A percentile compares a stretch with the other conserved stretches of the same genome.
Conservation (phyloP, 2,329 filamentous ascomycete genomes). For the Diaporthe citri region DNA sequence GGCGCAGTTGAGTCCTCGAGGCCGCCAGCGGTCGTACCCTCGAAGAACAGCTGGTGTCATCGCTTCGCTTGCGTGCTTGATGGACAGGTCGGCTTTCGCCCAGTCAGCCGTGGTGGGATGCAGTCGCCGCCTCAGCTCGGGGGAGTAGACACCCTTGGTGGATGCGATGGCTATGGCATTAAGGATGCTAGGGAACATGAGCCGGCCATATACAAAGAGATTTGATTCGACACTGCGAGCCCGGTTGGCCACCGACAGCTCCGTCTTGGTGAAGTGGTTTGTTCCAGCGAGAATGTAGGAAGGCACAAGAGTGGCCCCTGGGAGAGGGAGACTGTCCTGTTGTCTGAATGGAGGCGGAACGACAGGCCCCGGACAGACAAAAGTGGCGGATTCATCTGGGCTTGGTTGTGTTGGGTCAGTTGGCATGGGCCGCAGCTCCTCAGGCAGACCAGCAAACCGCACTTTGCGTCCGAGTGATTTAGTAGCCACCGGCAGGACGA, state of each 20-base stretch:
- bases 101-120: not conserved
- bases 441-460: not conserved
- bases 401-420: not conserved
- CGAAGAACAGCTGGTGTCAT: not conserved
- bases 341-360: not conserved
- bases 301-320: not conserved
- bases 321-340: not conserved
- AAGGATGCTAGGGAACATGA: constrained; percentile 7
- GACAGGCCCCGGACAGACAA: not conserved
- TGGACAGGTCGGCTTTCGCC: not conserved
- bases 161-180: not conserved
- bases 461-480: not conserved
- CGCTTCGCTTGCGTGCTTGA: not conserved
- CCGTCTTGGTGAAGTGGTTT: constrained; percentile 4
- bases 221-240: not conserved
- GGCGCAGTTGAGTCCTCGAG: not conserved
- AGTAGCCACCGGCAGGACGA: not conserved
- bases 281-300: constrained; percentile 5
- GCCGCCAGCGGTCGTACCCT: not conserved
- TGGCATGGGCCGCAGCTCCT: not conserved
- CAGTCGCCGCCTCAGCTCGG: not conserved
- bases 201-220: not conserved
- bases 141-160: not conserved
- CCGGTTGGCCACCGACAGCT: not conserved
- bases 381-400: not conserved